A percentile compares a stretch with the other conserved stretches of the same genome.
Evolutionary conservation across 352 stramenopile genomes (phyloP).

Genomic region (Globisporangium abappressorium): DNA sequence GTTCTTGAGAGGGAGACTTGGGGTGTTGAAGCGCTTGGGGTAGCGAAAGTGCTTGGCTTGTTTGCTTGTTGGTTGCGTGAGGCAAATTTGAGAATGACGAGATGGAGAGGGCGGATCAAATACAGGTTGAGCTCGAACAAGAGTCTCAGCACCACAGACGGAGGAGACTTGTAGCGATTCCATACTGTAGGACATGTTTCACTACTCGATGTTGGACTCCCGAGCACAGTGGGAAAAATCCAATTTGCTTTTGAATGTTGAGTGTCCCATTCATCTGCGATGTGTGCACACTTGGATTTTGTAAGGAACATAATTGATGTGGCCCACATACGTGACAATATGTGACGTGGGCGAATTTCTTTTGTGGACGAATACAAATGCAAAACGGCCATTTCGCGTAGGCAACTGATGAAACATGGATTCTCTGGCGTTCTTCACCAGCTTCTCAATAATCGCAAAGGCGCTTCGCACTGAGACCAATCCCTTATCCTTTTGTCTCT

Average conservation of each 20-base stretch:
- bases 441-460: not conserved
- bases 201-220: slow-evolving; percentile 12
- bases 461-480: not conserved
- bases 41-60: not conserved
- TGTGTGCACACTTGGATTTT: slow-evolving; percentile 18
- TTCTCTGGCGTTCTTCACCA: not conserved
- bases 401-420: not conserved
- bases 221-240: slow-evolving; percentile 2
- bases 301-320: slow-evolving; percentile 1
- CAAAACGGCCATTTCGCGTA: not conserved
- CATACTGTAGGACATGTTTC: not conserved
- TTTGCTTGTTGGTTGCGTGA: not conserved
- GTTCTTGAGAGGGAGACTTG: too few species aligned
- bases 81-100: not conserved
- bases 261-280: slow-evolving; percentile 19
- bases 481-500: not conserved
- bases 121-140: too few species aligned
- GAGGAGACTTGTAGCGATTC: not conserved
- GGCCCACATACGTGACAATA: not conserved
- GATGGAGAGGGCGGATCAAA: not conserved
- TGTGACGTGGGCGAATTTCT: slow-evolving; percentile 2
- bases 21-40: not conserved
- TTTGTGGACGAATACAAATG: not conserved
- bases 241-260: not conserved
- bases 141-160: too few species aligned